Conservation (phyloP, 2,329 filamentous ascomycete genomes). For the Aureobasidium namibiae region DNA sequence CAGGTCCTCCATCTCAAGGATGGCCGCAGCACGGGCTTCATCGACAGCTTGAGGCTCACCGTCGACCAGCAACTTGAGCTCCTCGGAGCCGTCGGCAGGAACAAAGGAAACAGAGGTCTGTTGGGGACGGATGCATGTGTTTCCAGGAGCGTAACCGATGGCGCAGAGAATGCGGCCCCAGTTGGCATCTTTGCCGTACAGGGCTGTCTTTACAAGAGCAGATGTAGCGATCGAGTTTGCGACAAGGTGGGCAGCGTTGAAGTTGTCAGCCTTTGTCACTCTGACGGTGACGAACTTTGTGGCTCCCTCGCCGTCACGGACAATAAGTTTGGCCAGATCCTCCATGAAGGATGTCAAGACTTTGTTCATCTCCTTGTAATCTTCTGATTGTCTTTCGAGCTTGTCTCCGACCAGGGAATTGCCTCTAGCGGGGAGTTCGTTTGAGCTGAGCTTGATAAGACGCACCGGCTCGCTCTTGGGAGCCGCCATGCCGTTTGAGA, state of each 20-base stretch:
- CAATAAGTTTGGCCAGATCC: constrained; percentile 83
- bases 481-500: constrained; percentile 84
- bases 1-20: constrained; percentile 67
- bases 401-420: background rate
- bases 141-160: constrained; percentile 68
- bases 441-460: background rate
- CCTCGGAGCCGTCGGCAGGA: constrained; percentile 65
- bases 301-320: constrained; percentile 92
- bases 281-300: constrained; percentile 96
- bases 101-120: constrained; percentile 72
- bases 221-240: constrained; percentile 84
- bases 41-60: constrained; percentile 75
- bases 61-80: constrained; percentile 67
- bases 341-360: constrained; percentile 71
- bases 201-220: constrained; percentile 89
- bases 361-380: constrained; percentile 60
- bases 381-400: constrained; percentile 33
- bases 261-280: constrained; percentile 63
- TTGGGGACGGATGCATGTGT: constrained; percentile 56
- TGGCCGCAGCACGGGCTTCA: constrained; percentile 67
- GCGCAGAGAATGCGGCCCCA: constrained; percentile 97
- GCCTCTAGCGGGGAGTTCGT: background rate
- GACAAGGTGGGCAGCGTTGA: constrained; percentile 65
- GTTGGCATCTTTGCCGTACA: constrained; percentile 96
- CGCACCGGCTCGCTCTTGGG: constrained; percentile 13